Evolutionary conservation across 2,329 filamentous ascomycete species (phyloP).

Genomic region (Diatrype stigma): DNA sequence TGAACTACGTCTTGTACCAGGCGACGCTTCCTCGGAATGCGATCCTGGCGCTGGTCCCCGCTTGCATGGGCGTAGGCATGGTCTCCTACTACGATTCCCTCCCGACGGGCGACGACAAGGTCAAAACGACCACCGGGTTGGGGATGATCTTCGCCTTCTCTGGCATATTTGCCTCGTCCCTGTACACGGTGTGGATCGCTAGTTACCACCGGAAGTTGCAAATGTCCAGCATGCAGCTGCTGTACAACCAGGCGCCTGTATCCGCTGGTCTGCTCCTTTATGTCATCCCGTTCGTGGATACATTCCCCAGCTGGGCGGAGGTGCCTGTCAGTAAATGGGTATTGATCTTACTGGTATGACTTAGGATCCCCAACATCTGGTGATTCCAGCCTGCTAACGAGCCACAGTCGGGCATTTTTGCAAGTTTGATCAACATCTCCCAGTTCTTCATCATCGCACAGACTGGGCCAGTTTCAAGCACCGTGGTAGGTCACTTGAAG

Average conservation of each 20-base stretch:
- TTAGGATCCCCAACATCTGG: not conserved
- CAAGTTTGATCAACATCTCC: constrained; percentile 61
- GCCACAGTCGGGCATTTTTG: constrained; percentile 55
- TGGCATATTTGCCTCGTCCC: constrained; percentile 60
- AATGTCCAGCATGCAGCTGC: constrained; percentile 64
- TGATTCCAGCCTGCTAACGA: constrained; percentile 10
- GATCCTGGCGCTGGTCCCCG: constrained; percentile 52
- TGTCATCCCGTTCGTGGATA: constrained; percentile 62
- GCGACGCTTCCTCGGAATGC: constrained; percentile 52
- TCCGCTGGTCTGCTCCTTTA: constrained; percentile 61
- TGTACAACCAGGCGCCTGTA: constrained; percentile 64
- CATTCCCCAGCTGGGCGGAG: constrained; percentile 52
- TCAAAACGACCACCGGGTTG: constrained; percentile 52
- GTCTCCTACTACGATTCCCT: constrained; percentile 67
- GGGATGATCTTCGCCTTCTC: constrained; percentile 62
- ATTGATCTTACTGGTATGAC: constrained; percentile 54
- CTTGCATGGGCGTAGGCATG: constrained; percentile 60
- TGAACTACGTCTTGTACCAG: constrained; percentile 61
- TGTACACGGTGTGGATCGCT: constrained; percentile 67
- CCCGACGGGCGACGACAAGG: constrained; percentile 38
- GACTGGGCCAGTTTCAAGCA: constrained; percentile 60
- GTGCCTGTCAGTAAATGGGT: constrained; percentile 50
- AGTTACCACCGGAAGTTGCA: constrained; percentile 62
- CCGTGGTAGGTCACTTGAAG: constrained; percentile 63
- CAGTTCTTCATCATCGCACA: constrained; percentile 61